Percentiles rank a stretch among this genome's conserved stretches.
These are phyloP conservation scores for Backusella parvicylindrica DNA, from an alignment of 192 early-diverging fungal genomes.

Conservation along the genomic window DNA sequence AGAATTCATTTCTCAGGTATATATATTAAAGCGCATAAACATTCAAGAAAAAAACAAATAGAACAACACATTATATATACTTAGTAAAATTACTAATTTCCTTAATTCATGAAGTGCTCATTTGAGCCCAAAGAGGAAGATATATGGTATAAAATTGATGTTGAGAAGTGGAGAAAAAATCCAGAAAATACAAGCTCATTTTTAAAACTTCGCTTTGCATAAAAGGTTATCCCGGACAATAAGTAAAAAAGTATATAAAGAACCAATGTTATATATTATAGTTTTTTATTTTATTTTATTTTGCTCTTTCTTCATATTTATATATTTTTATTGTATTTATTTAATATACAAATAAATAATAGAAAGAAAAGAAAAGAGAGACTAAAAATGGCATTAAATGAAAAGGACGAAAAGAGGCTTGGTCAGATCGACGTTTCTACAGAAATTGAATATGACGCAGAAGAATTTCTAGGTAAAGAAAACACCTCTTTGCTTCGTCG, in stretches of 20 bases:
- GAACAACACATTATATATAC: no score
- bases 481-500: slow-evolving; percentile 18
- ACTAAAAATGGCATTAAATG: background rate
- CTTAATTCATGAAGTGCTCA: no score
- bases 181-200: background rate
- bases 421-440: background rate
- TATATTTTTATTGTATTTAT: background rate
- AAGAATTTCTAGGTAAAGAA: background rate
- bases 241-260: background rate
- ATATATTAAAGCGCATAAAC: no score
- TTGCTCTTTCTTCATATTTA: background rate
- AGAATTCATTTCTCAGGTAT: no score
- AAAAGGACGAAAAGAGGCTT: background rate
- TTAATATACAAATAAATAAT: background rate
- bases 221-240: background rate
- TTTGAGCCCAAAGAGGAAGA: background rate
- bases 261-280: background rate
- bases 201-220: background rate
- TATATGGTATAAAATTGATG: background rate
- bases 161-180: background rate
- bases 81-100: background rate
- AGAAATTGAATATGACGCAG: background rate
- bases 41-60: no score
- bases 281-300: background rate
- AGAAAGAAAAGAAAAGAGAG: background rate